Evolutionary conservation across 1,284 basidiomycete species (phyloP).

Genomic region (Cutaneotrichosporon arboriforme): DNA sequence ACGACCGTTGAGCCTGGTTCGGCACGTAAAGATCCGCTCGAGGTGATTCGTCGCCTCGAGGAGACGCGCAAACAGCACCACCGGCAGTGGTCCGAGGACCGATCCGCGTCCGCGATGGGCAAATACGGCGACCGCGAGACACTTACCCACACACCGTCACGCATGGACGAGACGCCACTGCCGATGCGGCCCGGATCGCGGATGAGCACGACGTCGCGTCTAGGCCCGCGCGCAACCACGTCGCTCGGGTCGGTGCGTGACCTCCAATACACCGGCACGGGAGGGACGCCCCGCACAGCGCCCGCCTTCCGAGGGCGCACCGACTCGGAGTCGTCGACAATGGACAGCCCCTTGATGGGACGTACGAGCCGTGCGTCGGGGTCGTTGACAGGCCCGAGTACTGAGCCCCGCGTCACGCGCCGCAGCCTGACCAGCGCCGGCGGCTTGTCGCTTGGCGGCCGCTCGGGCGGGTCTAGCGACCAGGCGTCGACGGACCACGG

Average conservation of each 20-base stretch:
- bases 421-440: slow-evolving; percentile 15
- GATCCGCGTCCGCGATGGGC: slow-evolving; percentile 15
- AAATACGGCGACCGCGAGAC: slow-evolving; percentile 18
- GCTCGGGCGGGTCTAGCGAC: slow-evolving; percentile 3
- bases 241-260: slow-evolving; percentile 37
- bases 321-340: slow-evolving; percentile 3
- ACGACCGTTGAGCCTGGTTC: slow-evolving; percentile 3
- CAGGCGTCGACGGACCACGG: slow-evolving; percentile 33
- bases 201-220: slow-evolving; percentile 1
- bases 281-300: slow-evolving; percentile 21
- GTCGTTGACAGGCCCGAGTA: neutral
- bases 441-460: neutral
- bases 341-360: slow-evolving; percentile 16
- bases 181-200: slow-evolving; percentile 5
- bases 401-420: slow-evolving; percentile 10
- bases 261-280: slow-evolving; percentile 18
- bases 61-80: slow-evolving; percentile 28
- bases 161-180: slow-evolving; percentile 6
- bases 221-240: slow-evolving; percentile 22
- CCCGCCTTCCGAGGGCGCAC: slow-evolving; percentile 9
- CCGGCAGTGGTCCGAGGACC: slow-evolving; percentile 34
- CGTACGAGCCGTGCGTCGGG: slow-evolving; percentile 10
- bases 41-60: slow-evolving; percentile 35
- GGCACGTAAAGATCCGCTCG: slow-evolving; percentile 36
- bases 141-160: slow-evolving; percentile 4